A percentile compares a stretch with the other conserved stretches of the same genome.
phyloP scores from a whole-genome alignment of 2,329 filamentous ascomycete species.

The Periglandula ipomoeae region DNA sequence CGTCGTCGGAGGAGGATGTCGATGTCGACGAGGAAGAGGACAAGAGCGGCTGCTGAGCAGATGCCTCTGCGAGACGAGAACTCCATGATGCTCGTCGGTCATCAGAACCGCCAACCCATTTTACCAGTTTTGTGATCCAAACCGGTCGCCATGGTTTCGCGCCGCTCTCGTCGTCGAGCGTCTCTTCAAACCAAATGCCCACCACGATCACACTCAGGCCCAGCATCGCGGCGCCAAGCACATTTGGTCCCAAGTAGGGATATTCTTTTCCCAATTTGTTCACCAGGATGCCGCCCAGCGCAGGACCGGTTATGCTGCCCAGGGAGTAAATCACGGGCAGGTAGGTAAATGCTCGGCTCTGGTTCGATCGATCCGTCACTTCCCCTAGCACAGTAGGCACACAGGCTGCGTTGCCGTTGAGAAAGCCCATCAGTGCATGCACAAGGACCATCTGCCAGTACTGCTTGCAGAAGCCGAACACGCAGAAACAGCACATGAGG shows the following conservation, averaged over 20 bases:
- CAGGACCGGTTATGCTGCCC: conserved; percentile 84
- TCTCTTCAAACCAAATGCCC: conserved; percentile 80
- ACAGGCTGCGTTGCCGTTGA: conserved; percentile 92
- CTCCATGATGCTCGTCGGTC: conserved; percentile 27
- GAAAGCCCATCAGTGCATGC: conserved; percentile 81
- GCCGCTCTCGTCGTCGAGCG: conserved; percentile 32
- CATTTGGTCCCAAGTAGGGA: conserved; percentile 79
- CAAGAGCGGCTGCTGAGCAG: conserved; percentile 21
- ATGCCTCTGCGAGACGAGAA: conserved; percentile 22
- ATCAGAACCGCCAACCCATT: conserved; percentile 17
- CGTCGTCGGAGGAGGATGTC: conserved; percentile 10
- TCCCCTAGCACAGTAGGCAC: conserved; percentile 92
- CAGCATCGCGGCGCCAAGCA: conserved; percentile 66
- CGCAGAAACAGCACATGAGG: conserved; percentile 70
- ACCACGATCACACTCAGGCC: conserved; percentile 63
- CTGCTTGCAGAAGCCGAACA: conserved; percentile 77
- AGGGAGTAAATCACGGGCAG: conserved; percentile 93
- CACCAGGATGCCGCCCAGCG: conserved; percentile 80
- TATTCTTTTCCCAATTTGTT: conserved; percentile 52
- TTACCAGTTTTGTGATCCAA: conserved; percentile 23
- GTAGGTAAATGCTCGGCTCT: conserved; percentile 88
- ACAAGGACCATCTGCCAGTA: conserved; percentile 80
- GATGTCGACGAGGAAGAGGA: conserved; percentile 14
- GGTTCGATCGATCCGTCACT: conserved; percentile 90
- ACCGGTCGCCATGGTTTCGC: conserved; percentile 20